Evolutionary conservation across 257 asterid species (phyloP).

Genomic region (Solanum pinnatisectum): DNA sequence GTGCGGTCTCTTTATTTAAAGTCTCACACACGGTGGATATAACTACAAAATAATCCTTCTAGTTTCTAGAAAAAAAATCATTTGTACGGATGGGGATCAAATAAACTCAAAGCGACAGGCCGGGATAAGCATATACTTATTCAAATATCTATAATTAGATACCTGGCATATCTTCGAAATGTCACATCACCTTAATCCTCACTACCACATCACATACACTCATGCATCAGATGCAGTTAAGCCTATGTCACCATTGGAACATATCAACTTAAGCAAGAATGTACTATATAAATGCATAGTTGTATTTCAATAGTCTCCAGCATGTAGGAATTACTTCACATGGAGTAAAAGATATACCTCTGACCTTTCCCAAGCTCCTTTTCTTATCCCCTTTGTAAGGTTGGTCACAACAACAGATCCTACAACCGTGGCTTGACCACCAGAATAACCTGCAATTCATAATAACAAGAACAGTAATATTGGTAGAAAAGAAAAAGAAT

Average conservation of each 20-base stretch:
- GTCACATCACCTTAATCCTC: background rate
- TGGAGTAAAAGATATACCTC: slow-evolving; percentile 42
- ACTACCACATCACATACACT: background rate
- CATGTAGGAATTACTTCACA: background rate
- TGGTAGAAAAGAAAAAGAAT: background rate
- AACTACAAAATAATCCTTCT: background rate
- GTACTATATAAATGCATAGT: background rate
- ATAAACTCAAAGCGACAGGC: background rate
- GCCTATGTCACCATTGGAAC: background rate
- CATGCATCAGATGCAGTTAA: background rate
- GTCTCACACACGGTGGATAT: background rate
- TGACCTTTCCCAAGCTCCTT: slow-evolving; percentile 78
- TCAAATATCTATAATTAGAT: background rate
- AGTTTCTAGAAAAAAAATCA: too few relatives aligned
- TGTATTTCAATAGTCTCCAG: background rate
- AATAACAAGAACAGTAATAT: background rate
- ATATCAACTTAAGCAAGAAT: background rate
- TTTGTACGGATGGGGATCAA: background rate
- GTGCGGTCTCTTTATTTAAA: background rate
- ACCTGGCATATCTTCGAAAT: background rate
- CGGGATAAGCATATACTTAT: background rate
- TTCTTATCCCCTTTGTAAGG: slow-evolving; percentile 53
- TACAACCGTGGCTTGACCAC: slow-evolving; percentile 66
- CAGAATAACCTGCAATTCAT: slow-evolving; percentile 54
- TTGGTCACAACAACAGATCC: slow-evolving; percentile 74